These are phyloP conservation scores for Plantago ovata DNA, from an alignment of 257 asterid genomes.

Conservation along the genomic window DNA sequence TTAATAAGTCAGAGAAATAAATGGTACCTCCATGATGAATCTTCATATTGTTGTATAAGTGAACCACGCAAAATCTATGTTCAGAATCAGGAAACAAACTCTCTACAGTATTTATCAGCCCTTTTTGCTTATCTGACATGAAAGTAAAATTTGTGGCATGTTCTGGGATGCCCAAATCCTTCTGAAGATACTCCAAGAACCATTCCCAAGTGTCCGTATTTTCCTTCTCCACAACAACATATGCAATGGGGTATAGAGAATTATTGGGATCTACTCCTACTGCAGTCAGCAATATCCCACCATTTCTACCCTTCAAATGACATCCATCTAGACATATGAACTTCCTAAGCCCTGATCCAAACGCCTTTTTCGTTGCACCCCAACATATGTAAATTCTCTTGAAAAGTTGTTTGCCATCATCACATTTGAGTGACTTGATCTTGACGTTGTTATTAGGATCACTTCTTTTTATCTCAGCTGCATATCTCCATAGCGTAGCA, in stretches of 20 bases:
- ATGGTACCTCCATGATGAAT: not conserved
- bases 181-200: not conserved
- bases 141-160: not conserved
- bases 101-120: slow-evolving; percentile 7
- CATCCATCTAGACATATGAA: not conserved
- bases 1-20: too few relatives aligned
- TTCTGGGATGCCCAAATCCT: not conserved
- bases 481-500: not conserved
- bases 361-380: too few relatives aligned
- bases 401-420: too few relatives aligned
- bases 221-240: not conserved
- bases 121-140: slow-evolving; percentile 22
- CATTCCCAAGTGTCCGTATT: not conserved
- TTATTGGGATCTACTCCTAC: not conserved
- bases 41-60: slow-evolving; percentile 11
- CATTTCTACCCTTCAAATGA: not conserved
- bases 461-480: not conserved
- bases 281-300: not conserved
- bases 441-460: not conserved
- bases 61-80: slow-evolving; percentile 10
- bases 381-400: too few relatives aligned
- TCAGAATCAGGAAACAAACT: not conserved
- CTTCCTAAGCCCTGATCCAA: too few relatives aligned
- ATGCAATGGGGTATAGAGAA: not conserved
- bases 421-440: too few relatives aligned